Evolutionary conservation across 306 rosid species (phyloP).

Genomic region (Trichosanthes cucumerina): DNA sequence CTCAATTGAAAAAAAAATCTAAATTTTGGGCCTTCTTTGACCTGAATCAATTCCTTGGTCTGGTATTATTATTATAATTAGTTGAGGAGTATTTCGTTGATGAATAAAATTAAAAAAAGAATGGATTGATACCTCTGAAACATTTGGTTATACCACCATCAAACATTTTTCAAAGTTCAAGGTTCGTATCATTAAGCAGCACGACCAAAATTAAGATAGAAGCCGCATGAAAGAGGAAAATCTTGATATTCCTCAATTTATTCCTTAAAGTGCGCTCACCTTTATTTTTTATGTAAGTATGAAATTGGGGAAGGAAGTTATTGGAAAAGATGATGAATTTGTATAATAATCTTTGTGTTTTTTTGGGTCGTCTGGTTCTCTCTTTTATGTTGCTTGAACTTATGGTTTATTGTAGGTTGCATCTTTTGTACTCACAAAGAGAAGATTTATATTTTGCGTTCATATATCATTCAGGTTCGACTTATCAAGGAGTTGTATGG

Average conservation of each 20-base stretch:
- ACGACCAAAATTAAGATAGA: neutral
- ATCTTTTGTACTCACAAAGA: neutral
- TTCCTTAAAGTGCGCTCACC: neutral
- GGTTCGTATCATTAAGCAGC: neutral
- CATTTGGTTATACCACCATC: neutral
- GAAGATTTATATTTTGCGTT: neutral
- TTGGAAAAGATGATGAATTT: neutral
- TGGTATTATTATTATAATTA: neutral
- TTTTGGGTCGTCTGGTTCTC: neutral
- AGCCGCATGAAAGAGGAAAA: neutral
- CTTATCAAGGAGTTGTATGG: conserved; percentile 93
- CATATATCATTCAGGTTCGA: conserved; percentile 51
- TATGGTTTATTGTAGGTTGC: neutral
- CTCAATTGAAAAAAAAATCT: neutral
- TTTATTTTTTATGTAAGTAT: neutral
- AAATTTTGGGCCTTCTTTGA: neutral
- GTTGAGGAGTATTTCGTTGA: neutral
- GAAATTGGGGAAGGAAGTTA: neutral
- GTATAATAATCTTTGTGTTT: neutral
- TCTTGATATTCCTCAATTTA: neutral
- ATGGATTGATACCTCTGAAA: no score
- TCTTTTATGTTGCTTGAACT: neutral
- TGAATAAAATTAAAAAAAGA: neutral
- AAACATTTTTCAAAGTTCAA: neutral
- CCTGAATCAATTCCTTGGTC: neutral